Evolutionary conservation across 371 early-diverging fungal species (phyloP), one percentile per base, ranked within the genome.

Genomic region (Saksenaea oblongispora): DNA sequence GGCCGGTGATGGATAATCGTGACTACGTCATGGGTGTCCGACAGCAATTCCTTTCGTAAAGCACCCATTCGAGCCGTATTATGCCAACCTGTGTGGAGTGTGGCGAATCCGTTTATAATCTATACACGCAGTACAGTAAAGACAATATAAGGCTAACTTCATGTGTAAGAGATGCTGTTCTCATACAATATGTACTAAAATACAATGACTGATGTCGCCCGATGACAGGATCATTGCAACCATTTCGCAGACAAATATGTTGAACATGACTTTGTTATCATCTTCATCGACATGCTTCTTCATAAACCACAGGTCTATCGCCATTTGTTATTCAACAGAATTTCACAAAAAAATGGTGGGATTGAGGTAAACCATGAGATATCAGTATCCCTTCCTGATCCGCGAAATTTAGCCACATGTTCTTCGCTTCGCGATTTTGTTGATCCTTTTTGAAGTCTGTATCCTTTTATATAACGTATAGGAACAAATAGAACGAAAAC

Each of bases 211-310:
- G n/a, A 17, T 42, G 34, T n/a, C 10, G 11, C 2, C n/a, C 11
- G 27, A 37, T 24, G 41, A 2, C 77, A 90, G 91, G 83, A 84
- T 34, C 71, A 70, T 17, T 97, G 98, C 79, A 82, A 90, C 37
- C 77, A 85, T 35, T 91, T 97, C 69, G 95, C 93, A 37, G 98
- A 97, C 83, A 94, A 93, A 72, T 97, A 97, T 75, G 85, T 97
- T 51, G 98, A 97, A 73, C 90, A 91, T 66, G 98, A 97, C 71
- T 84, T 87, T 71, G 86, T 94, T 11, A 88, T 96, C 59, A 87
- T 94, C 62, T 94, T 96, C 73, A 93, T 97, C 65, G 98, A 97
- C 79, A 89, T 96, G 93, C 75, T 97, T 14, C 78, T 97, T 59
- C 93, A 92, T 72, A 94, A 95, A 73, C 88, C 90, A 37, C 94